Conservation (phyloP, 371 early-diverging fungal species). For the Capniomyces stellatus region DNA sequence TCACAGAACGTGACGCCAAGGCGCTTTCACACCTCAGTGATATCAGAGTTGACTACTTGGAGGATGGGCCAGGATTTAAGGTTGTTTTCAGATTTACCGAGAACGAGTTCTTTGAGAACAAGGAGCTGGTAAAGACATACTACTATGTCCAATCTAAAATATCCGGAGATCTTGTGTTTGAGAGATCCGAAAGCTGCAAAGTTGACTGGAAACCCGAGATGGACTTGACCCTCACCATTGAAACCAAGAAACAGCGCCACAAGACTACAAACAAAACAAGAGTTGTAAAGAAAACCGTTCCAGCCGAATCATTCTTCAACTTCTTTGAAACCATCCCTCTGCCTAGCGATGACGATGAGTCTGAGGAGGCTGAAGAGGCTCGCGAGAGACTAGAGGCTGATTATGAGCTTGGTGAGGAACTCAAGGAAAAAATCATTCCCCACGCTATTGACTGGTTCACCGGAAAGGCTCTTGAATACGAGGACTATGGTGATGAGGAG, state of each 20-base stretch:
- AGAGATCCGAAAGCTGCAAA: slow-evolving; percentile 69
- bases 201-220: slow-evolving; percentile 93
- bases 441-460: slow-evolving; percentile 96
- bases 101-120: slow-evolving; percentile 80
- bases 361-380: slow-evolving; percentile 57
- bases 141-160: slow-evolving; percentile 45
- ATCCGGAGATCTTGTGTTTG: slow-evolving; percentile 61
- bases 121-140: slow-evolving; percentile 75
- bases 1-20: slow-evolving; percentile 76
- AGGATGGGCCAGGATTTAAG: slow-evolving; percentile 73
- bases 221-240: slow-evolving; percentile 74
- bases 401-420: slow-evolving; percentile 86
- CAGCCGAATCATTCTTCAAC: slow-evolving; percentile 82
- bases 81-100: slow-evolving; percentile 76
- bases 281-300: slow-evolving; percentile 85
- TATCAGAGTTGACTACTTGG: slow-evolving; percentile 64
- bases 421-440: slow-evolving; percentile 90
- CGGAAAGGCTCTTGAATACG: slow-evolving; percentile 77
- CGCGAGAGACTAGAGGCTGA: slow-evolving; percentile 74
- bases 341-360: slow-evolving; percentile 41
- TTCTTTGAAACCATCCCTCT: slow-evolving; percentile 81
- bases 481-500: slow-evolving; percentile 42
- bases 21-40: slow-evolving; percentile 67
- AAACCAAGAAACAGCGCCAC: slow-evolving; percentile 94
- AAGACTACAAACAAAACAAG: slow-evolving; percentile 95